These are phyloP conservation scores for Lophiotrema nucula DNA, from an alignment of 495 filamentous ascomycete genomes.

Conservation along the genomic window DNA sequence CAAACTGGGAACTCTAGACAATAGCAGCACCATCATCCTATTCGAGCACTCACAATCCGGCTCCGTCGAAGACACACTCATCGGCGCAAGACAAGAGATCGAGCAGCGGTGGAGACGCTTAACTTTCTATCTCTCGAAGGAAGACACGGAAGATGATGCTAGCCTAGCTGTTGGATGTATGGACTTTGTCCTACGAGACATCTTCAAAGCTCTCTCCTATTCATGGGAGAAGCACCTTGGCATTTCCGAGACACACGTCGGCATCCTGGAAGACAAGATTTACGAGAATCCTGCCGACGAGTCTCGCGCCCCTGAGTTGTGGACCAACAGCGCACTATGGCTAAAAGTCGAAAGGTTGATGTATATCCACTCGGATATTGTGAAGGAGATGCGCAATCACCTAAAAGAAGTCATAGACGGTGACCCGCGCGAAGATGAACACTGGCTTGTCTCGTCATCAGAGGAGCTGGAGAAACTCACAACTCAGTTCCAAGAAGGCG, in stretches of 20 bases:
- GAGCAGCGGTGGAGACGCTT: constrained; percentile 54
- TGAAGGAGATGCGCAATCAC: constrained; percentile 48
- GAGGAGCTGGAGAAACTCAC: constrained; percentile 47
- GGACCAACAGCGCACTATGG: constrained; percentile 53
- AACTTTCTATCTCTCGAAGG: constrained; percentile 48
- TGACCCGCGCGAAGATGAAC: constrained; percentile 28
- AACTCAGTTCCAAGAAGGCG: constrained; percentile 49
- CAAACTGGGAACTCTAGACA: constrained; percentile 45
- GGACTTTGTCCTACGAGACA: constrained; percentile 51
- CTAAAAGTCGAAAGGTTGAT: constrained; percentile 56
- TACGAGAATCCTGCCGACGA: constrained; percentile 58
- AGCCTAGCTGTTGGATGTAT: constrained; percentile 48
- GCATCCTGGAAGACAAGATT: constrained; percentile 56
- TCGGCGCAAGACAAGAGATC: constrained; percentile 50
- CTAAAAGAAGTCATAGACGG: constrained; percentile 38
- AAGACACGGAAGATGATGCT: constrained; percentile 39
- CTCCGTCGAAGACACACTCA: constrained; percentile 50
- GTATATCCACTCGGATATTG: constrained; percentile 48
- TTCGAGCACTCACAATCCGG: constrained; percentile 52
- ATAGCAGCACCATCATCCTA: constrained; percentile 55
- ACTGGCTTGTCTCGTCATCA: constrained; percentile 44
- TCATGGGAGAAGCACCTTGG: constrained; percentile 50
- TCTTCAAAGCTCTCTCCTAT: constrained; percentile 50
- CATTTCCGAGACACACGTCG: constrained; percentile 47
- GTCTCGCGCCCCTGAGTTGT: constrained; percentile 54